phyloP scores from a whole-genome alignment of 192 early-diverging fungal species.

The Gaertneriomyces sp. region DNA sequence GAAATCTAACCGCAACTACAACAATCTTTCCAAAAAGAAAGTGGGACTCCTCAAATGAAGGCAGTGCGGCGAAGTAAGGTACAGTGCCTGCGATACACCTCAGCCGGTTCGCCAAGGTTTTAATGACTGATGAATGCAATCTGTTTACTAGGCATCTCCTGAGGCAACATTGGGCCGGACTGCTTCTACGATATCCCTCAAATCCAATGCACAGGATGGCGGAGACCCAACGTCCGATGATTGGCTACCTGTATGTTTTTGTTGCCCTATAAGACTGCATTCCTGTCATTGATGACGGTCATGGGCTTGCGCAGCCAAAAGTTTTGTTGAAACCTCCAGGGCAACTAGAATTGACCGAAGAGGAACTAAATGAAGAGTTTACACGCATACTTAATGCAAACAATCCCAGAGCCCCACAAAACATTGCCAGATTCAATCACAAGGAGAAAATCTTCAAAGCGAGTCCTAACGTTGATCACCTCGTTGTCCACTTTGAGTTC shows the following conservation, averaged over 20 bases:
- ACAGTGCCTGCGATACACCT: background rate
- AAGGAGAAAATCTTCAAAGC: slow-evolving; percentile 57
- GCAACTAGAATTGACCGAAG: slow-evolving; percentile 51
- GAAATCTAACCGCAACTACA: no score
- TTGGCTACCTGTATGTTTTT: slow-evolving; percentile 49
- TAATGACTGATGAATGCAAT: background rate
- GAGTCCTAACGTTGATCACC: slow-evolving; percentile 57
- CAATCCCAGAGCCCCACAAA: slow-evolving; percentile 63
- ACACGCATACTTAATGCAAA: slow-evolving; percentile 65
- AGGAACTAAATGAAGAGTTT: slow-evolving; percentile 58
- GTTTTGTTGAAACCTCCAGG: slow-evolving; percentile 56
- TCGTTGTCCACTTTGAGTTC: slow-evolving; percentile 61
- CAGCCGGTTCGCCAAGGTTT: background rate
- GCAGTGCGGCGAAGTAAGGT: slow-evolving; percentile 22
- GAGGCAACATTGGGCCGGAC: slow-evolving; percentile 27
- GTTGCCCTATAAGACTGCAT: background rate
- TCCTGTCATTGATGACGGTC: background rate
- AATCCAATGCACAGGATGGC: slow-evolving; percentile 28
- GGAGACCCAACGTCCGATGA: slow-evolving; percentile 39
- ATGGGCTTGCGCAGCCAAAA: slow-evolving; percentile 45
- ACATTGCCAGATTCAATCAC: slow-evolving; percentile 58
- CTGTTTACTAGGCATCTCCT: slow-evolving; percentile 5
- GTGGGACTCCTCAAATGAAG: slow-evolving; percentile 5
- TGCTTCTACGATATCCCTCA: slow-evolving; percentile 42
- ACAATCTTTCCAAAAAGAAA: no score